Evolutionary conservation across 2,329 filamentous ascomycete species (phyloP), one percentile per base, ranked within the genome.

Genomic region (Sarocladiaceae sp.): DNA sequence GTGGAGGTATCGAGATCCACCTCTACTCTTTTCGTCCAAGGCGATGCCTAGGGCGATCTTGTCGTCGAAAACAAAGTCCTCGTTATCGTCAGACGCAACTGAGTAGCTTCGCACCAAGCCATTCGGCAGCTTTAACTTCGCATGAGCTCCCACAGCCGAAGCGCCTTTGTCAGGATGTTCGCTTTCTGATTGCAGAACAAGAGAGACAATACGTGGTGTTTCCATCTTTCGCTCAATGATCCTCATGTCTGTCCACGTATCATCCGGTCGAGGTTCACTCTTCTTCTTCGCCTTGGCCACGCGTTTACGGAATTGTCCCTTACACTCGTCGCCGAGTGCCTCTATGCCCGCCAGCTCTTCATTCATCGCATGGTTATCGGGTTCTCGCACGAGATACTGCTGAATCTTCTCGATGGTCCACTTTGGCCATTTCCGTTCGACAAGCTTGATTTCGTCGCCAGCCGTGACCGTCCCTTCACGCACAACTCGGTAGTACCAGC

Each of bases 401-500:
- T 86, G 83, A 0, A 87, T 68, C 11, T 77, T 70, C 61, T 82
- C 79, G 29, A 87, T 74, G 0, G 82, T 83, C 84, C 84, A 87
- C 36, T 71, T 59, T 0, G 82, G 81, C 66, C 79, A 71, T 18
- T 64, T 71, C 12, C 83, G 71, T 62, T 80, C 75, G 0, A 84
- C 66, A 0, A 87, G 67, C 4, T 64, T 65, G 55, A 87, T 77
- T 58, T 73, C 68, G 58, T 86, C 82, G 7, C 83, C 83, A 0
- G 73, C 72, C 17, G 70, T 64, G 37, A 87, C 74, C 1, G 61
- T 67, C 0, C 84, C 84, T 28, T 78, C 73, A 2, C 69, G 67
- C 15, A 86, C 60, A 1, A 87, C 78, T 2, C 83, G 76, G 57
- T 86, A 86, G 61, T 86, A 80, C 83, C 83, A 87, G 0, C 84